Base-by-base conservation (phyloP, 2,329 filamentous ascomycete genomes). In the Aspergillus nomiae region DNA sequence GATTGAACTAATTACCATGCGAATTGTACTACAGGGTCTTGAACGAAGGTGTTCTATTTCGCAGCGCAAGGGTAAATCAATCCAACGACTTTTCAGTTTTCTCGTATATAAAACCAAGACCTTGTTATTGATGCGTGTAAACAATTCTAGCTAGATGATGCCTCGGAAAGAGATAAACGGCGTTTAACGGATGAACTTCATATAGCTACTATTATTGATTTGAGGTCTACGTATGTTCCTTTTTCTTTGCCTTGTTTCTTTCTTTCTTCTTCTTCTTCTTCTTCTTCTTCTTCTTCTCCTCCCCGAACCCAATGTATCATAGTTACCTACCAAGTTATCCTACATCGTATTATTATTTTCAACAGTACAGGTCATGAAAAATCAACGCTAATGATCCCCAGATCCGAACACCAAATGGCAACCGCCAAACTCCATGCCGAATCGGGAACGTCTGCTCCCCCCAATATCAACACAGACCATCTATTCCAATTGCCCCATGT, bases 121-220 rank as follows among this genome's bases (percentile, higher is more conserved):
- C 67, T 53, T 50, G 32, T 16, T 51, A 10, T 30, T 32, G 28
- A 55, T 36, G 8, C 19, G 32, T 36, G 34, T 55, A 32, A 36
- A 55, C 36, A 59, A 51, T 28, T 57, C 12, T 65, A 74, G 74
- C 74, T 76, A 84, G 92, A 96, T 72, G 88, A 92, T 75, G 91
- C 92, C 41, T 90, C 90, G 0, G 71, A 82, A 24, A 74, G 81
- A 41, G 93, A 96, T 77, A 85, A 86, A 61, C 74, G 81, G 38
- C 79, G 81, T 36, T 82, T 96, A 12, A 77, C 81, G 11, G 77
- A 87, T 9, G 83, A 87, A 36, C 84, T 89, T 68, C 83, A 85
- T 26, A 86, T 96, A 66, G 86, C 84, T 67, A 92, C 88, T 2
- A 86, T 96, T 46, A 85, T 96, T 63, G 93, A 96, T 79, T 81